Evolutionary conservation across 1,139 yeast genomes (phyloP), one percentile per base, ranked within the genome.

Genomic region (Yamadazyma friedrichii): DNA sequence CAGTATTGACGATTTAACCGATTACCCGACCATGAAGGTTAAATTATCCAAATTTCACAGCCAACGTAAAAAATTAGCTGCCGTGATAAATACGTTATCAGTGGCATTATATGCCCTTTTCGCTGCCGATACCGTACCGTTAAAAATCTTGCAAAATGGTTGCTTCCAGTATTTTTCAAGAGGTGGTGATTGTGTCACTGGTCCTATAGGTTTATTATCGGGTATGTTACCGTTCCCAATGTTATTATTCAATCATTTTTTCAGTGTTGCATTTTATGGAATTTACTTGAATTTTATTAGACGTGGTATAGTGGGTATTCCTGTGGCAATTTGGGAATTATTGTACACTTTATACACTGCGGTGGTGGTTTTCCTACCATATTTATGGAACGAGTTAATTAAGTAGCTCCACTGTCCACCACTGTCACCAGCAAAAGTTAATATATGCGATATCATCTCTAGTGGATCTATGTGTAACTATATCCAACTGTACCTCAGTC

Each of bases 91-190:
- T 62, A 88, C 95, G 6, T 74, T 93, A 40, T 88, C 98, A 5
- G 83, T 91, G 55, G 97, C 98, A 1, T 74, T 93, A 42, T 93
- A 88, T 65, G 74, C 94, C 1, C 70, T 93, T 44, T 93, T 94
- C 62, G 95, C 97, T 3, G 98, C 98, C 15, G 88, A 88, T 51
- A 76, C 74, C 42, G 65, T 67, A 28, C 71, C 87, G 42, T 71
- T 93, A 49, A 66, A 66, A 48, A 76, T 87, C 33, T 71, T 93
- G 49, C 98, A 91, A 65, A 70, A 67, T 39, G 99, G 98, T 9
- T 93, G 98, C 63, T 89, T 89, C 74, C 68, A 70, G 47, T 93
- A 94, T 64, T 89, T 93, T 70, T 66, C 74, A 58, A 74, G 79
- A 41, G 98, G 98, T 28, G 98, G 97, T 15, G 81, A 74, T 41